Evolutionary conservation across 306 rosid species (phyloP), one percentile per base, ranked within the genome.

Genomic region (Abrus precatorius): DNA sequence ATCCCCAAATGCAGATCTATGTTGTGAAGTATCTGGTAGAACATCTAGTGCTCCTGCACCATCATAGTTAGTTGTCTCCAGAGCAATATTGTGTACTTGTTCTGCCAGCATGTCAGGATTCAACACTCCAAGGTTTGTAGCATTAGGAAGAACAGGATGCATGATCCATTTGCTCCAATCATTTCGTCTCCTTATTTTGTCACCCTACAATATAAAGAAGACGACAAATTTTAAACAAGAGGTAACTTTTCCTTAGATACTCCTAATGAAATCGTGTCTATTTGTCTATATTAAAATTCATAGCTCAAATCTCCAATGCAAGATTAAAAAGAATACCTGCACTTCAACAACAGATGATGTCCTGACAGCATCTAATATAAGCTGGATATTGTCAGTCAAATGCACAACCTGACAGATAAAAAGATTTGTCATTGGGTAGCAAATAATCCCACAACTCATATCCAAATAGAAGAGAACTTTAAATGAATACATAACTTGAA

Each of bases 161-260:
- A 92, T 49, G 79, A 91, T 48, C 97, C 99, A 95, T 76, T 69
- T 91, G 81, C 7, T 32, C 92, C 97, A 95, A 63, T 90, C 93
- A 75, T 77, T 68, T 47, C 89, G 92, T 85, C 87, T 86, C 81
- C 99, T 91, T 84, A 95, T 74, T 78, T 85, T 92, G 86, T 92
- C 91, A 69, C 93, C 97, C 99, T 95, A 70, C 53, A 28, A 78
- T 11, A 69, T 28, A 70, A 76, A 74, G 48, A 66, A 67, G 12
- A 8, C 47, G 47, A 64, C 29, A 30, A 72, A 20, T 77, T 81
- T 33, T 36, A 55, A 80, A n/a, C 36, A 69, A 68, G 27, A 68
- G 43, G 48, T 41, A 13, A 40, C 74, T 52, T 61, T 69, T 44
- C 47, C 8, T 45, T 48, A 43, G 40, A 57, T 38, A 40, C 8